Base-by-base conservation (phyloP, 805 yeast species). In the Jamesozyma rosinii region DNA sequence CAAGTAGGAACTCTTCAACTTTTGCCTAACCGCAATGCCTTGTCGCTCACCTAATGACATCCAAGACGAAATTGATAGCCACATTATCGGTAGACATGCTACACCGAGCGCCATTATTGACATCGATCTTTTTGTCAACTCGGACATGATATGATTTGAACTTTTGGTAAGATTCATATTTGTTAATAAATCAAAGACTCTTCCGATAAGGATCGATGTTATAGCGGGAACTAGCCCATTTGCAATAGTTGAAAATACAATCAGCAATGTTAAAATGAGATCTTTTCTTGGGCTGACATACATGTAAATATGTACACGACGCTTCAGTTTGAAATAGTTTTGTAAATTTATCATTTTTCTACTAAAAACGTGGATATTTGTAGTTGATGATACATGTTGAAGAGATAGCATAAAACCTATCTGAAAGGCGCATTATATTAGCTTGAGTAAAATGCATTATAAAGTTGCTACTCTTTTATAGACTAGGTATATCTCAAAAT, bases 21-120 rank as follows among this genome's bases (percentile, higher is more conserved):
- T 40, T 2, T 48, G 40, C 44, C 95, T 67, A 0, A 81, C 77
- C 38, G 81, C 64, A 9, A 65, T 50, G 38, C 79, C 85, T 49
- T 82, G 87, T 11, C 67, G 63, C 59, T 85, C 95, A 6, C 95
- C 95, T 37, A 83, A 65, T 6, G 64, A 52, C 72, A 79, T 74
- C 84, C 94, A 88, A 0, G 68, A 52, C 1, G 71, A 55, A 6
- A 83, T 69, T 3, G 81, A 76, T 0, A 70, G 35, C 81, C 87
- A 79, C 37, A 67, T 61, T 3, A 68, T 46, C 0, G 74, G 51
- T 5, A 72, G 54, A 11, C 71, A 57, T 0, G 71, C 76, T 1
- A 67, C 65, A 27, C 79, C 83, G 2, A 76, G 51, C 0, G 69
- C 61, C 35, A 72, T 51, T 10, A 78, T 53, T 34, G 66, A 65